Evolutionary conservation across 1,284 basidiomycete species (phyloP).

Genomic region (Boletus mariae): DNA sequence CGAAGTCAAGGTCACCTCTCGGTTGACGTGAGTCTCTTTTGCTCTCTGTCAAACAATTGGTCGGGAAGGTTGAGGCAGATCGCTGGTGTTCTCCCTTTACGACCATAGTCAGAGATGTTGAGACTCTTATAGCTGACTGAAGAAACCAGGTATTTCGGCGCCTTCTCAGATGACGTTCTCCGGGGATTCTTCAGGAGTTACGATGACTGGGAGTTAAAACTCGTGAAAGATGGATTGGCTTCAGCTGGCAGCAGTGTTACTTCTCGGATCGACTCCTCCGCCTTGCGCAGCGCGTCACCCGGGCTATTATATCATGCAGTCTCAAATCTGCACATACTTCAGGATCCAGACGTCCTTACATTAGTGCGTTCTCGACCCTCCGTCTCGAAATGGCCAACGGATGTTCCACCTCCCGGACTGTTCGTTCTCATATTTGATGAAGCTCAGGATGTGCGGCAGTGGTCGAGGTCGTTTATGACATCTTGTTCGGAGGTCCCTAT

Average conservation of each 20-base stretch:
- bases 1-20: conserved; percentile 57
- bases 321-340: conserved; percentile 60
- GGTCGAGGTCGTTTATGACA: conserved; percentile 49
- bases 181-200: conserved; percentile 62
- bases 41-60: not conserved
- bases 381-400: conserved; percentile 52
- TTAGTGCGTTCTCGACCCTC: conserved; percentile 44
- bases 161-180: conserved; percentile 49
- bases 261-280: conserved; percentile 10
- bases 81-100: conserved; percentile 9
- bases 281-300: conserved; percentile 38
- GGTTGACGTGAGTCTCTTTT: conserved; percentile 56
- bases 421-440: conserved; percentile 58
- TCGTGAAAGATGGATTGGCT: conserved; percentile 45
- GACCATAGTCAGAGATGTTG: conserved; percentile 1
- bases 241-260: conserved; percentile 32
- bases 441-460: conserved; percentile 47
- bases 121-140: conserved; percentile 18
- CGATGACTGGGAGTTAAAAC: conserved; percentile 60
- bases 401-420: conserved; percentile 55
- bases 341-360: conserved; percentile 45
- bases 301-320: conserved; percentile 64
- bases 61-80: conserved; percentile 6
- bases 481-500: conserved; percentile 44
- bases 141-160: conserved; percentile 59